Evolutionary conservation across 768 basidiomycete species (phyloP).

Genomic region (Piloderma croceum): DNA sequence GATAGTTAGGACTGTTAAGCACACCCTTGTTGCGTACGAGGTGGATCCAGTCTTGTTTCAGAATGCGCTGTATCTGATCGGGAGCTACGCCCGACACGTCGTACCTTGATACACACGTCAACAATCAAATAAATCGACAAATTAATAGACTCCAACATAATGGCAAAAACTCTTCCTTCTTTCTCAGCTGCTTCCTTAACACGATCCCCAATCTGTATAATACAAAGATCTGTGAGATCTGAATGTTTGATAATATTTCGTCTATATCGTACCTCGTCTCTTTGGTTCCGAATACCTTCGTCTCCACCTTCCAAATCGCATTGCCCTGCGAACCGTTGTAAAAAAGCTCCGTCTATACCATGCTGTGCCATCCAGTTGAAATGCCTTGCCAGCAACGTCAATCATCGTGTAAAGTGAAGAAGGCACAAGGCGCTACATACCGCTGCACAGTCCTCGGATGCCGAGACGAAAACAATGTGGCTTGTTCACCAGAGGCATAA

Average conservation of each 20-base stretch:
- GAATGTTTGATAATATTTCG: no score
- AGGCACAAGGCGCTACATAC: constrained; percentile 22
- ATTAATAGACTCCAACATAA: constrained; percentile 53
- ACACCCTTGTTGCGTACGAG: constrained; percentile 56
- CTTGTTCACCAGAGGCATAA: constrained; percentile 49
- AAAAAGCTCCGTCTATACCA: constrained; percentile 74
- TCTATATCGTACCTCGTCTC: constrained; percentile 79
- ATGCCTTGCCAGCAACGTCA: constrained; percentile 37
- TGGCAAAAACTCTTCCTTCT: constrained; percentile 76
- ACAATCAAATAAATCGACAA: neutral
- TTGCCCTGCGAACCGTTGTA: constrained; percentile 72
- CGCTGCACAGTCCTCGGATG: constrained; percentile 67
- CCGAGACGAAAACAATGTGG: constrained; percentile 73
- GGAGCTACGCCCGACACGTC: constrained; percentile 76
- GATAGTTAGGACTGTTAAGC: constrained; percentile 67
- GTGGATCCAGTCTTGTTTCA: constrained; percentile 72
- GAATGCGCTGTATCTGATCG: constrained; percentile 57
- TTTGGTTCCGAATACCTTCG: constrained; percentile 51
- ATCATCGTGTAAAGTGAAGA: constrained; percentile 1
- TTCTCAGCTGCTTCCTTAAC: constrained; percentile 75
- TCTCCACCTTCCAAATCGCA: constrained; percentile 51
- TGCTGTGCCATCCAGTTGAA: constrained; percentile 84
- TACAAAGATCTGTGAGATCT: no score
- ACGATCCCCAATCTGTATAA: constrained; percentile 48
- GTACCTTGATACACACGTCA: no score